phyloP scores from a whole-genome alignment of 139 green algal genomes.

The Dunaliella primolecta region DNA sequence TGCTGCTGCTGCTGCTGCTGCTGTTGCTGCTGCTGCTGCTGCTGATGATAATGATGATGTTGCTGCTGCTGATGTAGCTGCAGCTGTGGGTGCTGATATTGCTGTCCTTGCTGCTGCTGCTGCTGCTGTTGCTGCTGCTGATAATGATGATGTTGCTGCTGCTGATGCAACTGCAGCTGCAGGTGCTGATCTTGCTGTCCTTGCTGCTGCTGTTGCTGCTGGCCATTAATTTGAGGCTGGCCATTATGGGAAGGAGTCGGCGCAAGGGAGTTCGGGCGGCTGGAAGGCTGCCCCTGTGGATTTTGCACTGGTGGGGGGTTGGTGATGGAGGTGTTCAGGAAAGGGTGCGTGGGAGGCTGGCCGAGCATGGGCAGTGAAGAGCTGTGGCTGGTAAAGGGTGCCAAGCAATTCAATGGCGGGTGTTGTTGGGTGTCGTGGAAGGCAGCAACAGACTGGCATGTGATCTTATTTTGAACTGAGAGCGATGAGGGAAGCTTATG shows the following conservation, averaged over 20 bases:
- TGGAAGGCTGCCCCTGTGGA: neutral
- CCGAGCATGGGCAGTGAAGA: no score
- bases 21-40: slow-evolving; percentile 14
- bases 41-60: slow-evolving; percentile 8
- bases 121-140: slow-evolving; percentile 6
- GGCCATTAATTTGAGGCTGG: neutral
- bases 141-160: slow-evolving; percentile 1
- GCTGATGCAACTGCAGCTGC: slow-evolving; percentile 8
- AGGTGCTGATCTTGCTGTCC: slow-evolving; percentile 5
- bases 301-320: no score
- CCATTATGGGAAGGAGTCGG: no score
- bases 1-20: slow-evolving; percentile 15
- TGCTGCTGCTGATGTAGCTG: slow-evolving; percentile 9
- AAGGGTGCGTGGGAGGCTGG: slow-evolving; percentile 57
- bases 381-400: no score
- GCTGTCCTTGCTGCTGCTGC: slow-evolving; percentile 9
- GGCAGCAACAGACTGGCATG: no score
- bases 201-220: slow-evolving; percentile 16
- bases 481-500: no score
- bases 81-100: neutral
- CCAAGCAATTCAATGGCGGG: no score
- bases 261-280: neutral
- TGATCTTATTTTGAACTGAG: no score
- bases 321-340: no score
- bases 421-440: no score